phyloP scores from a whole-genome alignment of 2,329 filamentous ascomycete species.

The Clarireedia monteithiana region DNA sequence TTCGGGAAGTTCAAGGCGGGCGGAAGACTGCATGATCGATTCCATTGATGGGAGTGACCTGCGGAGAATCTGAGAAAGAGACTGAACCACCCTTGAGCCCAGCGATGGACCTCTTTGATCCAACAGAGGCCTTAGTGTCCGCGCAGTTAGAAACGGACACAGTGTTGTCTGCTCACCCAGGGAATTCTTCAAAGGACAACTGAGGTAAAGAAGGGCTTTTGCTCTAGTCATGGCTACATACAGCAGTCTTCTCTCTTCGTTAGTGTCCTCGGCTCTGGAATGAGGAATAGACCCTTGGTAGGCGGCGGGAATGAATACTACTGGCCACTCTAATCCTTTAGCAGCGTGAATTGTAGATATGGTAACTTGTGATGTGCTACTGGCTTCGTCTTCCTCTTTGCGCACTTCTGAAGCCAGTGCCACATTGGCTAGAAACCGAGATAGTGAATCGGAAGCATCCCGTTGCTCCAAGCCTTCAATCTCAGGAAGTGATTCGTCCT shows the following conservation, averaged over 20 bases:
- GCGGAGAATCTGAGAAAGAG: slow-evolving; percentile 68
- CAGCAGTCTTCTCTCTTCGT: slow-evolving; percentile 80
- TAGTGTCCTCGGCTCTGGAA: slow-evolving; percentile 71
- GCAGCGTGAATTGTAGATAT: slow-evolving; percentile 95
- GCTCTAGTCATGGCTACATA: slow-evolving; percentile 98
- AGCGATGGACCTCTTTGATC: slow-evolving; percentile 63
- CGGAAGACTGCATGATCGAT: slow-evolving; percentile 35
- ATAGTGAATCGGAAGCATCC: slow-evolving; percentile 56
- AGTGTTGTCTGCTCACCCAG: slow-evolving; percentile 55
- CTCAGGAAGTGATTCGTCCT: slow-evolving; percentile 52
- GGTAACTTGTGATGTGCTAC: slow-evolving; percentile 60
- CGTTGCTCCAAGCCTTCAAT: slow-evolving; percentile 66
- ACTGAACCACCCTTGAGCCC: slow-evolving; percentile 50
- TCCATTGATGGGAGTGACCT: slow-evolving; percentile 45
- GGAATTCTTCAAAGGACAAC: slow-evolving; percentile 64
- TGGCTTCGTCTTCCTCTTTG: slow-evolving; percentile 49
- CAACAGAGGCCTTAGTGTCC: slow-evolving; percentile 43
- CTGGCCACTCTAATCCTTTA: slow-evolving; percentile 93
- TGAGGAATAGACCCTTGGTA: slow-evolving; percentile 91
- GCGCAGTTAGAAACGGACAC: slow-evolving; percentile 62
- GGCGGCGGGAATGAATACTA: slow-evolving; percentile 85
- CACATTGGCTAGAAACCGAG: slow-evolving; percentile 82
- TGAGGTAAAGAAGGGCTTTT: slow-evolving; percentile 78
- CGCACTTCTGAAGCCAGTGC: slow-evolving; percentile 76
- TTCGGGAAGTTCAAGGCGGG: slow-evolving; percentile 47